Evolutionary conservation across 208 protist species (phyloP).

Genomic region (Crithidia acanthocephali): DNA sequence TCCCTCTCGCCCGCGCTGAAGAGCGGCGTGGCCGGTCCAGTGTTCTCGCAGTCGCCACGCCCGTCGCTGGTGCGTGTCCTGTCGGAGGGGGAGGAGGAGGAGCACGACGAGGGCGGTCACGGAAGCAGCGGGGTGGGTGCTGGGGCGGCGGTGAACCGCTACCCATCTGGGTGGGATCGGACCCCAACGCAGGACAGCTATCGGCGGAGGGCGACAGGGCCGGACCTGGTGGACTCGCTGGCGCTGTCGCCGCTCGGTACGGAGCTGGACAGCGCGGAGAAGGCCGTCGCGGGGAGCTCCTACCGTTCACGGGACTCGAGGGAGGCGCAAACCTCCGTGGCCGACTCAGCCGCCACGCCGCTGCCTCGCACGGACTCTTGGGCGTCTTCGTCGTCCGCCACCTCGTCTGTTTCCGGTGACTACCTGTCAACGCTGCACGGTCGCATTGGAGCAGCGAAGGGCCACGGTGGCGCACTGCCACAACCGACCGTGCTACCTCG

Average conservation of each 20-base stretch:
- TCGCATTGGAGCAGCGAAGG: not conserved
- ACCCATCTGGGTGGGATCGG: not conserved
- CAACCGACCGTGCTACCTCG: not conserved
- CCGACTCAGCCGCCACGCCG: not conserved
- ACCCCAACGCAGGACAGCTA: not conserved
- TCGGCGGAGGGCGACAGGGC: not conserved
- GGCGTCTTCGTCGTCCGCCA: slow-evolving; percentile 1
- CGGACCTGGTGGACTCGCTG: not conserved
- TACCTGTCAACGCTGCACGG: not conserved
- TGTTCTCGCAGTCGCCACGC: not conserved
- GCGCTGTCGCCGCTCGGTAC: not conserved
- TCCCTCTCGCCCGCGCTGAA: not conserved
- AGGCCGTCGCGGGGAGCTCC: not conserved
- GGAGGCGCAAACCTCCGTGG: not conserved
- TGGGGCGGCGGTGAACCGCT: not conserved
- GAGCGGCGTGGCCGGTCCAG: not conserved
- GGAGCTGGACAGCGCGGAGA: not conserved
- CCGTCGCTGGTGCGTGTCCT: slow-evolving; percentile 13
- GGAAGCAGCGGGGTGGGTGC: not conserved
- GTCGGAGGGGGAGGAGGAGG: not conserved
- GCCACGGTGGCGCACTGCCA: not conserved
- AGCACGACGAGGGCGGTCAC: not conserved
- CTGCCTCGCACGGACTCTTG: not conserved
- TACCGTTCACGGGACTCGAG: not conserved
- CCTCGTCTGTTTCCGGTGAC: not conserved